A percentile compares a stretch with the other conserved stretches of the same genome.
Conservation (phyloP, 2,329 filamentous ascomycete species). For the Botrytis porri region DNA sequence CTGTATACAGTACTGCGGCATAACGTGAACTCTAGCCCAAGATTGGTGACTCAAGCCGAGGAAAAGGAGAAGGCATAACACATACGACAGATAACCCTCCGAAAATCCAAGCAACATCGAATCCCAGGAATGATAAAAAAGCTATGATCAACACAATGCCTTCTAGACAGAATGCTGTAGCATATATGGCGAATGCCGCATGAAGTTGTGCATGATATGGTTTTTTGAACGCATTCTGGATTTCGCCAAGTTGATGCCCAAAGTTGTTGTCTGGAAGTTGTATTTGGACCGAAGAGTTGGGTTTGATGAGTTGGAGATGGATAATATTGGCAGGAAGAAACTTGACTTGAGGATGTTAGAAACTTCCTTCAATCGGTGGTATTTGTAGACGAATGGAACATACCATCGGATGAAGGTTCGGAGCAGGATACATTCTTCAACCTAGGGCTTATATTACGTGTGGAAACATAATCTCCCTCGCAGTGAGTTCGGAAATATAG, state of each 20-base stretch:
- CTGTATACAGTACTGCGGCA: background rate
- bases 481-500: constrained; percentile 8
- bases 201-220: constrained; percentile 3
- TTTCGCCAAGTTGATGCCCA: constrained; percentile 1
- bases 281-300: background rate
- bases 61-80: background rate
- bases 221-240: background rate
- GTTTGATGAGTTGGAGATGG: background rate
- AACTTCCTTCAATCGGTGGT: background rate
- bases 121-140: background rate
- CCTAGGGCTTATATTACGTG: background rate
- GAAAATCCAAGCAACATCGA: background rate
- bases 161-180: background rate
- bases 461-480: constrained; percentile 3
- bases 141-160: background rate
- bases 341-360: background rate
- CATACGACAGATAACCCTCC: background rate
- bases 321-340: constrained; percentile 3
- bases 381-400: background rate
- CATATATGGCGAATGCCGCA: background rate
- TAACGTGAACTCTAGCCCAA: background rate
- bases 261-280: background rate
- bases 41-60: background rate
- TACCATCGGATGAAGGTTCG: background rate
- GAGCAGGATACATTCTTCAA: constrained; percentile 5